Conservation (phyloP, 495 filamentous ascomycete genomes). For the Podospora bellae-mahoneyi region DNA sequence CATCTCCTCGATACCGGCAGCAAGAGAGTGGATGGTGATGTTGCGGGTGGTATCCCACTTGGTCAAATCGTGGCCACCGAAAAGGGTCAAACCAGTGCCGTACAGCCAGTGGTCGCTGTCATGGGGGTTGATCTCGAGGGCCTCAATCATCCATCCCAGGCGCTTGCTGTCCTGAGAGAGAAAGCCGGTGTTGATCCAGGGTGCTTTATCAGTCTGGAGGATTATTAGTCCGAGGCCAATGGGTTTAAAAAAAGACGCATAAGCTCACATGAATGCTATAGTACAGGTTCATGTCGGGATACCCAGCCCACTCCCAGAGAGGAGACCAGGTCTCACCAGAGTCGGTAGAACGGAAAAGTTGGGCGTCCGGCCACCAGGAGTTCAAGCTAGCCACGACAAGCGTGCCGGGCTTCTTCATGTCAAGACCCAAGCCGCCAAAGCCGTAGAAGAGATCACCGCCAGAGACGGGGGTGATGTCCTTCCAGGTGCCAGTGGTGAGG, state of each 20-base stretch:
- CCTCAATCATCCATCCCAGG: constrained; percentile 63
- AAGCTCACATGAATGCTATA: constrained; percentile 42
- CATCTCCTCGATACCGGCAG: constrained; percentile 59
- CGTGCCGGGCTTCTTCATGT: constrained; percentile 53
- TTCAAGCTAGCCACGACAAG: constrained; percentile 55
- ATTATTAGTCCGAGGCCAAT: constrained; percentile 22
- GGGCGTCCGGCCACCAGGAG: constrained; percentile 58
- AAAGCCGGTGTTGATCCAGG: constrained; percentile 49
- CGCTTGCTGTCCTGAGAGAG: constrained; percentile 46
- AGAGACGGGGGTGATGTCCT: constrained; percentile 52
- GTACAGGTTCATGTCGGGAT: constrained; percentile 46
- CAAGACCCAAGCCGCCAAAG: constrained; percentile 55
- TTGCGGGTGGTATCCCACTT: constrained; percentile 51
- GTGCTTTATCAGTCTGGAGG: constrained; percentile 37
- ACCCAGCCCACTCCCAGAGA: constrained; percentile 51
- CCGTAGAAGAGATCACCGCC: constrained; percentile 46
- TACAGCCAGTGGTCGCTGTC: constrained; percentile 61
- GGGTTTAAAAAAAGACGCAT: not conserved
- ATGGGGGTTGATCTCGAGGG: constrained; percentile 56
- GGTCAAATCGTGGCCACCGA: constrained; percentile 49
- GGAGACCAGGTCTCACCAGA: constrained; percentile 52
- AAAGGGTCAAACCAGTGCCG: constrained; percentile 55
- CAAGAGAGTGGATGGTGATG: constrained; percentile 50
- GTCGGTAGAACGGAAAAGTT: constrained; percentile 52
- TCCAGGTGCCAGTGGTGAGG: constrained; percentile 47